Percentiles rank a stretch among this genome's conserved stretches.
These are phyloP conservation scores for Zasmidium citrigriseum DNA, from an alignment of 2,329 filamentous ascomycete species.

Conservation along the genomic window DNA sequence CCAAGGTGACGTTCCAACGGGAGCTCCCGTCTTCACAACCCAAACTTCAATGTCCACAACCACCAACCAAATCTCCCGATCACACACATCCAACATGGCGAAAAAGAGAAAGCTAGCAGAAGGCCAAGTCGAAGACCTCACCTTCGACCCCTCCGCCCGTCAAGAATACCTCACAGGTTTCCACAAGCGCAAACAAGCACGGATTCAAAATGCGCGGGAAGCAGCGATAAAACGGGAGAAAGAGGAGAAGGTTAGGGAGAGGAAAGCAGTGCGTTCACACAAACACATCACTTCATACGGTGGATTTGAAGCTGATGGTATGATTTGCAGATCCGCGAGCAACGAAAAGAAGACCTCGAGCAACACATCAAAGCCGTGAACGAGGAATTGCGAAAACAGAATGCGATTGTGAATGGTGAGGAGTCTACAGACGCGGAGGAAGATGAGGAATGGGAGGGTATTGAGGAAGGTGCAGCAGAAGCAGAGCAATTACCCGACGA, in stretches of 20 bases:
- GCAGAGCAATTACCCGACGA: slow-evolving; percentile 48
- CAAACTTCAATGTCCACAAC: neutral
- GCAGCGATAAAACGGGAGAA: slow-evolving; percentile 74
- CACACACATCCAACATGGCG: slow-evolving; percentile 8
- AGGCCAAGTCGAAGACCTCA: slow-evolving; percentile 60
- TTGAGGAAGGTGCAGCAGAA: slow-evolving; percentile 9
- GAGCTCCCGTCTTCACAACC: neutral
- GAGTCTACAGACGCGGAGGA: slow-evolving; percentile 35
- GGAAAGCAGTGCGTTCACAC: slow-evolving; percentile 59
- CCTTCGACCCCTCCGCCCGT: slow-evolving; percentile 77
- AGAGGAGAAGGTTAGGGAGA: slow-evolving; percentile 71
- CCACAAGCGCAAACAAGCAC: slow-evolving; percentile 88
- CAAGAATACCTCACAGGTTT: slow-evolving; percentile 92
- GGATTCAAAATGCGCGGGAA: slow-evolving; percentile 82
- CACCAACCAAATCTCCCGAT: neutral
- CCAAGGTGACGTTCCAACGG: slow-evolving; percentile 6
- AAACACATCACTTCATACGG: neutral
- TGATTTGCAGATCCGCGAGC: slow-evolving; percentile 71
- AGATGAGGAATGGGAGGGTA: slow-evolving; percentile 22
- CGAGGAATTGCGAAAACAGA: slow-evolving; percentile 64
- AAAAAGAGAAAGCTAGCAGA: slow-evolving; percentile 16
- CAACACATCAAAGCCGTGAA: slow-evolving; percentile 79
- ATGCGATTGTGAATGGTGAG: slow-evolving; percentile 30
- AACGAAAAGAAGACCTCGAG: slow-evolving; percentile 78
- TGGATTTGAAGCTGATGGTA: neutral